phyloP scores from a whole-genome alignment of 495 filamentous ascomycete species.

The Penicillium maclennaniae region DNA sequence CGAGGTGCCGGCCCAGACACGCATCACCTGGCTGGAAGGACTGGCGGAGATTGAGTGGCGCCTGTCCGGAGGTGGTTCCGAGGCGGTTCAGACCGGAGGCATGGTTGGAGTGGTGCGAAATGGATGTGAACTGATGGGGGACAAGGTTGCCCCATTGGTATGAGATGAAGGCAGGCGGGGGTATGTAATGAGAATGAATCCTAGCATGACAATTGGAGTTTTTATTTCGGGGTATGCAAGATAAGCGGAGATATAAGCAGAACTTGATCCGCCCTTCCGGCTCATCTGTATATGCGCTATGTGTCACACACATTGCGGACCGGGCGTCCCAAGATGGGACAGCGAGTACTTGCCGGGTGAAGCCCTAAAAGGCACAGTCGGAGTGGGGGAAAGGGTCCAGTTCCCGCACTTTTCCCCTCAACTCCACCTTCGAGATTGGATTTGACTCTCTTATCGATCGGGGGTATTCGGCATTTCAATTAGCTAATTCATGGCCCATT shows the following conservation, averaged over 20 bases:
- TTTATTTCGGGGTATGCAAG: not conserved
- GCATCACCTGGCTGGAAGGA: conserved; percentile 88
- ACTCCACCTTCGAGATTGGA: not conserved
- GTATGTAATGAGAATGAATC: not conserved
- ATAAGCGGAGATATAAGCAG: not conserved
- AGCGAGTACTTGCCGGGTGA: no score
- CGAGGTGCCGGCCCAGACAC: conserved; percentile 81
- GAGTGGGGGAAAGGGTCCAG: no score
- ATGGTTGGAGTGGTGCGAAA: conserved; percentile 84
- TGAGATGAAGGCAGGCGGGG: conserved; percentile 10
- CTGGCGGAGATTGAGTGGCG: conserved; percentile 90
- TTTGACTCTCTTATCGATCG: conserved; percentile 7
- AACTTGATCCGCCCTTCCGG: no score
- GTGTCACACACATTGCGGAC: no score
- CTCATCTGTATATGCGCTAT: no score
- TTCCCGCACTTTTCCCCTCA: not conserved
- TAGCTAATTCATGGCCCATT: conserved; percentile 16
- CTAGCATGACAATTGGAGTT: conserved; percentile 4
- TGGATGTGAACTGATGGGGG: conserved; percentile 72
- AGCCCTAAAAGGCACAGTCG: not conserved
- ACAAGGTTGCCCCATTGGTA: conserved; percentile 20
- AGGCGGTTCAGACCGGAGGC: conserved; percentile 86
- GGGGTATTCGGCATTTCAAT: conserved; percentile 5
- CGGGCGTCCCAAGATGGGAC: no score
- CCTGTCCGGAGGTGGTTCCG: conserved; percentile 83